A percentile compares a stretch with the other conserved stretches of the same genome.
Conservation (phyloP, 768 basidiomycete genomes). For the Tylopilus rubrobrunneus region DNA sequence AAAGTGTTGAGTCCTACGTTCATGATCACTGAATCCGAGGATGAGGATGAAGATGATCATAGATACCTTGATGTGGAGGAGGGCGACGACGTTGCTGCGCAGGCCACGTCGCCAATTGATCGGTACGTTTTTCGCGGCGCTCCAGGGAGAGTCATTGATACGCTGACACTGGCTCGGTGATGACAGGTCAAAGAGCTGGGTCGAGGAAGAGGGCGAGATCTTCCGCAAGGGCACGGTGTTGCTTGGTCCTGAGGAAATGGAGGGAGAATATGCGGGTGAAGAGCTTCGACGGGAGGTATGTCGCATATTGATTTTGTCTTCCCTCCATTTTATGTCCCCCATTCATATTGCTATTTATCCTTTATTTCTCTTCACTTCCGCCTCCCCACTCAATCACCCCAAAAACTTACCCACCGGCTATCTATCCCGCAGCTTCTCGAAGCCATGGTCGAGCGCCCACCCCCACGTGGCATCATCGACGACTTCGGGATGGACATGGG, state of each 20-base stretch:
- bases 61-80: slow-evolving; percentile 33
- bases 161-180: background rate
- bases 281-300: slow-evolving; percentile 77
- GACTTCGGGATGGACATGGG: slow-evolving; percentile 46
- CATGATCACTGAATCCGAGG: slow-evolving; percentile 49
- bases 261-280: slow-evolving; percentile 85
- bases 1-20: slow-evolving; percentile 70
- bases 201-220: slow-evolving; percentile 94
- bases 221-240: slow-evolving; percentile 87
- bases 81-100: slow-evolving; percentile 25
- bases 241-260: slow-evolving; percentile 81
- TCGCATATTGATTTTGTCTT: background rate
- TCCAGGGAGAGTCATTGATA: background rate
- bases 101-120: slow-evolving; percentile 37
- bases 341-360: background rate
- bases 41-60: slow-evolving; percentile 42
- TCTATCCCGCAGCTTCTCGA: slow-evolving; percentile 61
- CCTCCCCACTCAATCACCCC: background rate
- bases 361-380: background rate
- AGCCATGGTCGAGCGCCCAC: slow-evolving; percentile 82
- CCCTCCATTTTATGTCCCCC: background rate
- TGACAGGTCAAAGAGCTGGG: slow-evolving; percentile 71
- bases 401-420: background rate
- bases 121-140: slow-evolving; percentile 37
- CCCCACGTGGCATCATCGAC: slow-evolving; percentile 67